A percentile compares a stretch with the other conserved stretches of the same genome.
Evolutionary conservation across 495 filamentous ascomycete species (phyloP).

Genomic region (Parathielavia appendiculata): DNA sequence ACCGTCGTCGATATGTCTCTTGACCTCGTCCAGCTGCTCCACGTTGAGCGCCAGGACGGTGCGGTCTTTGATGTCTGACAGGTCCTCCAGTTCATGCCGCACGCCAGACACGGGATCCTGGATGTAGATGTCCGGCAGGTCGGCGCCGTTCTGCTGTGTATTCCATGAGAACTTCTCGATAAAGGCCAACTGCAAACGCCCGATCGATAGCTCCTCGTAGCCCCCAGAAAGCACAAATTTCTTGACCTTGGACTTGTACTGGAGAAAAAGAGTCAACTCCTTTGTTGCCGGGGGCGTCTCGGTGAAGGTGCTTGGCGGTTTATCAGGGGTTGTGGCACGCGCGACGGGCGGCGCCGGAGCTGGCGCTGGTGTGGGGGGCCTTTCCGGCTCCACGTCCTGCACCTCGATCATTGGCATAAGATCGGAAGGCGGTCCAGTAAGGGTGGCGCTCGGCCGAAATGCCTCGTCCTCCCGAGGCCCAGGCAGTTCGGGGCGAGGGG

Average conservation of each 20-base stretch:
- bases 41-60: conserved; percentile 91
- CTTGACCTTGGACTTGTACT: conserved; percentile 95
- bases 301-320: conserved; percentile 37
- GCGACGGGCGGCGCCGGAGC: conserved; percentile 9
- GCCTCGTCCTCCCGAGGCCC: conserved; percentile 56
- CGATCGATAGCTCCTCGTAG: conserved; percentile 74
- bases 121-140: conserved; percentile 95
- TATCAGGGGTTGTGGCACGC: conserved; percentile 37
- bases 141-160: conserved; percentile 85
- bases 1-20: conserved; percentile 90
- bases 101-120: conserved; percentile 93
- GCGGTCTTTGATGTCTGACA: conserved; percentile 91
- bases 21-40: conserved; percentile 93
- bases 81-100: conserved; percentile 90
- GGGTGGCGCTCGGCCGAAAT: conserved; percentile 47
- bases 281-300: conserved; percentile 74
- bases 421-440: conserved; percentile 45
- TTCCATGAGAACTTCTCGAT: conserved; percentile 99
- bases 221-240: conserved; percentile 88
- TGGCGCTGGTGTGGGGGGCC: conserved; percentile 22
- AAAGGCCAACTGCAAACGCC: conserved; percentile 88
- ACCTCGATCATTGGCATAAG: conserved; percentile 31
- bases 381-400: conserved; percentile 32
- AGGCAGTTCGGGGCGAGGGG: conserved; percentile 41
- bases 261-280: conserved; percentile 90